Percentiles rank a stretch among this genome's conserved stretches.
phyloP scores from a whole-genome alignment of 2,329 filamentous ascomycete genomes.

The Aspergillus sp. region DNA sequence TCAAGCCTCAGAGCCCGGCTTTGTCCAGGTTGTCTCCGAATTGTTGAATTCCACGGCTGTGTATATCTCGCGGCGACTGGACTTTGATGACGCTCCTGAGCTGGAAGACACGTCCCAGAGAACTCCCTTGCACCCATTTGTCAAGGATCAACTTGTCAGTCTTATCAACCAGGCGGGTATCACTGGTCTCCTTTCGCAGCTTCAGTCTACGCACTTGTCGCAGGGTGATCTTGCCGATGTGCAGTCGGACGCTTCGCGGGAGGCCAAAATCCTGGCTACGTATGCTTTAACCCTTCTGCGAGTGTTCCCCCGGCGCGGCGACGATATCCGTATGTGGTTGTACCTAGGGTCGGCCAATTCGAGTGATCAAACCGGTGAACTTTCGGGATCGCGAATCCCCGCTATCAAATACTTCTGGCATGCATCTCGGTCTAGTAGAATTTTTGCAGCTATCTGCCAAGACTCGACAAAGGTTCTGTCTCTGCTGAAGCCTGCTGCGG shows the following conservation, averaged over 20 bases:
- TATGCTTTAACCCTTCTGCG: conserved; percentile 83
- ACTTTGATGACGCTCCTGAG: conserved; percentile 36
- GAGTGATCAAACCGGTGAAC: conserved; percentile 32
- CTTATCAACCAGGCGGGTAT: conserved; percentile 76
- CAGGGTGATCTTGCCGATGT: conserved; percentile 22
- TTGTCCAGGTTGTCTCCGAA: conserved; percentile 56
- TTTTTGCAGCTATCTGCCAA: conserved; percentile 57
- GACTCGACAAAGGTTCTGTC: conserved; percentile 60
- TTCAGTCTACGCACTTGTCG: conserved; percentile 27
- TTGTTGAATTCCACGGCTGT: conserved; percentile 58
- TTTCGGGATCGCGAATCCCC: conserved; percentile 49
- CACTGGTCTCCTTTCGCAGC: conserved; percentile 57
- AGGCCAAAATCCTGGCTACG: conserved; percentile 74
- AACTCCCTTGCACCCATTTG: conserved; percentile 49
- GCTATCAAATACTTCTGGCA: conserved; percentile 86
- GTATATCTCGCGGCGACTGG: conserved; percentile 53
- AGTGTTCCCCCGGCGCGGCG: conserved; percentile 76
- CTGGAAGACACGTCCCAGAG: conserved; percentile 28
- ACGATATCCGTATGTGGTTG: conserved; percentile 92
- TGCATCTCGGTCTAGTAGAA: conserved; percentile 56
- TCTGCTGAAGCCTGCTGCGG: conserved; percentile 52
- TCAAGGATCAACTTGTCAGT: conserved; percentile 66
- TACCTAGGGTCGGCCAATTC: conserved; percentile 69
- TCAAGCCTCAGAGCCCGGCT: conserved; percentile 52
- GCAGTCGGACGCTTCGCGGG: conserved; percentile 47